These are phyloP conservation scores for Tetrahymena thermophila DNA, from an alignment of 73 alveolate species.

Conservation along the genomic window DNA sequence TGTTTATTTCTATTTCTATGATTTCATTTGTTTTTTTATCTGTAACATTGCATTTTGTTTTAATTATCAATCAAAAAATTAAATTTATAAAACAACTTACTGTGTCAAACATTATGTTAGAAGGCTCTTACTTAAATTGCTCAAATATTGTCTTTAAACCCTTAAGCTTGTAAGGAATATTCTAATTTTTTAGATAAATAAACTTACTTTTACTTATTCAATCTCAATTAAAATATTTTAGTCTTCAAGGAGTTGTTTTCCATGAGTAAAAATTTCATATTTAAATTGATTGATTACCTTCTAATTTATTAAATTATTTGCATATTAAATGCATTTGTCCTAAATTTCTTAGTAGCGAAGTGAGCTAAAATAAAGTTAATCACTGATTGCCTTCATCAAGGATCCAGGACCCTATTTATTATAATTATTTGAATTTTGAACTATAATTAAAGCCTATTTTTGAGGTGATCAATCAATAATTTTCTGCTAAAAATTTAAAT, in stretches of 20 bases:
- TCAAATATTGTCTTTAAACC: neutral
- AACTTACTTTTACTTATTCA: neutral
- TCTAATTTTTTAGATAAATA: neutral
- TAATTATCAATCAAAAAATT: neutral
- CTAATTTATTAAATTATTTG: neutral
- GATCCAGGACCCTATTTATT: neutral
- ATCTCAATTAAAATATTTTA: neutral
- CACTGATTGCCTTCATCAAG: neutral
- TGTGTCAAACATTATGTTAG: neutral
- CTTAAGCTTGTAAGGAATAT: neutral
- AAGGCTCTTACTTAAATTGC: neutral
- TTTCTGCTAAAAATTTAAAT: neutral
- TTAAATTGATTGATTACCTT: neutral
- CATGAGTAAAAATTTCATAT: no score
- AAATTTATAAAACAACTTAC: neutral
- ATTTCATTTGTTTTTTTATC: neutral
- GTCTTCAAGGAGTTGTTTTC: neutral
- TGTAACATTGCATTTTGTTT: neutral
- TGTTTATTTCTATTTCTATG: no score
- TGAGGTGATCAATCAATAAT: neutral
- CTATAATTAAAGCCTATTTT: neutral
- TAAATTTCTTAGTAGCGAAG: neutral
- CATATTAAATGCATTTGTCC: neutral
- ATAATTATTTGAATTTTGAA: neutral
- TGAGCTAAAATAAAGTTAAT: neutral